phyloP scores from a whole-genome alignment of 805 yeast genomes.

The Debaryomyces maramus region DNA sequence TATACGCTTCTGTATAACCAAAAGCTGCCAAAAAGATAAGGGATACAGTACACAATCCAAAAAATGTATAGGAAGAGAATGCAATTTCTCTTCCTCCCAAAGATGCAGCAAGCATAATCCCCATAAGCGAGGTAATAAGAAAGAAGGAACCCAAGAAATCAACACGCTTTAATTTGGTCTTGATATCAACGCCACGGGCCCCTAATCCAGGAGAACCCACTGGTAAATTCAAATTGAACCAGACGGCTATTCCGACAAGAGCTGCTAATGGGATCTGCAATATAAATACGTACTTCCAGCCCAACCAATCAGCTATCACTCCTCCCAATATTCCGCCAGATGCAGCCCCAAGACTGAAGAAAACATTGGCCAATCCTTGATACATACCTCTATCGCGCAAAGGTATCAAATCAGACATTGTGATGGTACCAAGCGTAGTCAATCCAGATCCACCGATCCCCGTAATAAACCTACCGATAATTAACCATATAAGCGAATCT shows the following conservation, averaged over 20 bases:
- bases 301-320: conserved; percentile 51
- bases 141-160: conserved; percentile 66
- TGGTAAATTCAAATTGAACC: conserved; percentile 46
- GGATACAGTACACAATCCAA: conserved; percentile 32
- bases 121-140: conserved; percentile 57
- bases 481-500: conserved; percentile 45
- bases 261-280: conserved; percentile 45
- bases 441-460: conserved; percentile 95
- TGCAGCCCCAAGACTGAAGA: conserved; percentile 68
- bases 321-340: conserved; percentile 52
- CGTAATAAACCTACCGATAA: conserved; percentile 66
- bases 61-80: conserved; percentile 46
- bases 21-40: conserved; percentile 41
- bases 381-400: conserved; percentile 74
- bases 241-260: conserved; percentile 38
- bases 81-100: conserved; percentile 59
- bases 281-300: conserved; percentile 49
- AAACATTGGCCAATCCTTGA: conserved; percentile 80
- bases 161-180: conserved; percentile 53
- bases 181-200: conserved; percentile 43
- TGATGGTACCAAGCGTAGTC: conserved; percentile 69
- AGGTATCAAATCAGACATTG: conserved; percentile 75
- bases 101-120: conserved; percentile 65
- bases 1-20: conserved; percentile 48
- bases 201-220: conserved; percentile 59